Conservation (phyloP, 768 basidiomycete genomes). For the Xerocomus brunneocitrinus region DNA sequence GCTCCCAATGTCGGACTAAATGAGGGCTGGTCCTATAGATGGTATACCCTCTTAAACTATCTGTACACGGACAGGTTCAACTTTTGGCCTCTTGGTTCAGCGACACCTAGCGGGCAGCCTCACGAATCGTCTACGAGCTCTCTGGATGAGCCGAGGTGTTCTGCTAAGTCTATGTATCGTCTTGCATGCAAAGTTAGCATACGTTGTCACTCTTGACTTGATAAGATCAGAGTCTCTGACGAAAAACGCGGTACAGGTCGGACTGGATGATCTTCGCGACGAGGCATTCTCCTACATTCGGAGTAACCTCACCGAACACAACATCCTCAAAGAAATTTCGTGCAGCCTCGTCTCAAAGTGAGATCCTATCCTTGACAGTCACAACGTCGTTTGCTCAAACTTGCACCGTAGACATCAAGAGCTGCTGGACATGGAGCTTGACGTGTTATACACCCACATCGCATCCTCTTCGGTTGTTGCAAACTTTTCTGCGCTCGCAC, state of each 20-base stretch:
- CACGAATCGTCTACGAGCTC: conserved; percentile 1
- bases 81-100: conserved; percentile 30
- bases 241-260: conserved; percentile 5
- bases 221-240: not conserved
- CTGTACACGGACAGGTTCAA: conserved; percentile 34
- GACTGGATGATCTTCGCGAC: conserved; percentile 17
- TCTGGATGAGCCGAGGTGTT: conserved; percentile 24
- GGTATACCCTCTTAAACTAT: conserved; percentile 38
- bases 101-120: not conserved
- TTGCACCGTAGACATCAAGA: conserved; percentile 5
- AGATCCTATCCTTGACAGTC: not conserved
- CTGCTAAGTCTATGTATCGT: conserved; percentile 44
- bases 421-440: conserved; percentile 19
- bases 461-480: conserved; percentile 10
- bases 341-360: conserved; percentile 18
- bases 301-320: conserved; percentile 15
- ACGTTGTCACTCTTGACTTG: not conserved
- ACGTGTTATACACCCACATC: conserved; percentile 19
- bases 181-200: conserved; percentile 35
- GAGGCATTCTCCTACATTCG: conserved; percentile 14
- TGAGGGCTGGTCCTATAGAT: conserved; percentile 18
- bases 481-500: conserved; percentile 8
- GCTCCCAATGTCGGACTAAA: not conserved
- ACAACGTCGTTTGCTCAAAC: not conserved
- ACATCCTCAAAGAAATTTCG: conserved; percentile 21